These are phyloP conservation scores for Leersia perrieri DNA, from an alignment of 176 grass and related monocot species.

Conservation along the genomic window DNA sequence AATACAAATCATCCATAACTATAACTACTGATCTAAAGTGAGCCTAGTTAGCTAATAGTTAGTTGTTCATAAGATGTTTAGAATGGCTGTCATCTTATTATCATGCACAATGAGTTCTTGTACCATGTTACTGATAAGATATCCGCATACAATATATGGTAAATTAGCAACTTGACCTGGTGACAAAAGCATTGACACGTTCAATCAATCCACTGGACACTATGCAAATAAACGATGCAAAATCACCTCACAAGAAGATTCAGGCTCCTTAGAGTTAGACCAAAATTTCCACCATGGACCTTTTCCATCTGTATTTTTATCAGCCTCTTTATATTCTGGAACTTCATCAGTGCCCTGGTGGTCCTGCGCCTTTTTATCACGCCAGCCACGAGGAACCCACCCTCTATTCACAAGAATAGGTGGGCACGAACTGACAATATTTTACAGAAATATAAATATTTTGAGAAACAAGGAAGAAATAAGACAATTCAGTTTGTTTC, in stretches of 20 bases:
- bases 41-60: neutral
- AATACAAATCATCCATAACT: neutral
- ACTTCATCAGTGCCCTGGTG: conserved; percentile 36
- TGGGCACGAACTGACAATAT: conserved; percentile 76
- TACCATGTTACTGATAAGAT: conserved; percentile 9
- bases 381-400: conserved; percentile 85
- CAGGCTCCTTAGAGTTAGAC: conserved; percentile 68
- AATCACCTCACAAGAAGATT: conserved; percentile 52
- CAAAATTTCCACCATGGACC: conserved; percentile 85
- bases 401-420: conserved; percentile 94
- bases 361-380: conserved; percentile 50
- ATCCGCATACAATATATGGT: neutral
- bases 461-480: neutral
- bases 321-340: conserved; percentile 35
- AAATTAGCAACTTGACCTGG: neutral
- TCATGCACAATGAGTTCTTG: conserved; percentile 5
- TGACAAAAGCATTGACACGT: conserved; percentile 10
- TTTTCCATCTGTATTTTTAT: conserved; percentile 40
- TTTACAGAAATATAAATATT: conserved; percentile 43
- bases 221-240: neutral
- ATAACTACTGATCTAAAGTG: neutral
- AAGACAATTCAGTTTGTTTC: conserved; percentile 1
- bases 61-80: neutral
- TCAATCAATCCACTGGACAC: neutral
- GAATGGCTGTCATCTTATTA: neutral